These are phyloP conservation scores for Excoecaria agallocha DNA, from an alignment of 345 rosid genomes.

Conservation along the genomic window DNA sequence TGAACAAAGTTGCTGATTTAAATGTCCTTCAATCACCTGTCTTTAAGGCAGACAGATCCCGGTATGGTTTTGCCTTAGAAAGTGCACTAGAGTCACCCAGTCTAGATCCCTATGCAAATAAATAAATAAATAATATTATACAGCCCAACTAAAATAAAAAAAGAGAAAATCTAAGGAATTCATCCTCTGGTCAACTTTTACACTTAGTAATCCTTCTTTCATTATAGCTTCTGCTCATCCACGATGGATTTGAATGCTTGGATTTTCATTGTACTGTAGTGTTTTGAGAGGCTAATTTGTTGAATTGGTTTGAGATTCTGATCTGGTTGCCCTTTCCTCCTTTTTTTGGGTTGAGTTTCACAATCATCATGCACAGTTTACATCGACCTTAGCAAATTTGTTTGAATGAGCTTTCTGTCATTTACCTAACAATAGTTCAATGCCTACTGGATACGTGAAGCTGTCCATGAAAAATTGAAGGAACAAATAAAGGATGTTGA, in stretches of 20 bases:
- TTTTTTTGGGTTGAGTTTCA: background rate
- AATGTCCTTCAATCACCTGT: no score
- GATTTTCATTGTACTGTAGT: background rate
- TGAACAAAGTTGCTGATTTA: no score
- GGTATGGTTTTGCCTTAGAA: background rate
- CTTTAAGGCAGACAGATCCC: no score
- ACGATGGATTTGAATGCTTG: background rate
- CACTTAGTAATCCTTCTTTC: background rate
- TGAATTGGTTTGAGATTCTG: background rate
- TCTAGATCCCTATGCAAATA: background rate
- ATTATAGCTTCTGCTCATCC: background rate
- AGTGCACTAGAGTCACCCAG: background rate
- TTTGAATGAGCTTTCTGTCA: background rate
- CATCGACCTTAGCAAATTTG: background rate
- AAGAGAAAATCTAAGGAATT: background rate
- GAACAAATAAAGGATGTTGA: slow-evolving; percentile 69
- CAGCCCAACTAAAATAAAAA: background rate
- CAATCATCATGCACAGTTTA: background rate
- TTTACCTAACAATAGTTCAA: slow-evolving; percentile 3
- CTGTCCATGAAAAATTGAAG: slow-evolving; percentile 53
- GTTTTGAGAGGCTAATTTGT: background rate
- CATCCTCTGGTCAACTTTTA: background rate
- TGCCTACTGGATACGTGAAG: slow-evolving; percentile 30
- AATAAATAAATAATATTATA: background rate
- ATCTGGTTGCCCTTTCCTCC: background rate